Percentiles rank a stretch among this genome's conserved stretches.
phyloP scores from a whole-genome alignment of 2,329 filamentous ascomycete species.

The Fusarium verticillioides region DNA sequence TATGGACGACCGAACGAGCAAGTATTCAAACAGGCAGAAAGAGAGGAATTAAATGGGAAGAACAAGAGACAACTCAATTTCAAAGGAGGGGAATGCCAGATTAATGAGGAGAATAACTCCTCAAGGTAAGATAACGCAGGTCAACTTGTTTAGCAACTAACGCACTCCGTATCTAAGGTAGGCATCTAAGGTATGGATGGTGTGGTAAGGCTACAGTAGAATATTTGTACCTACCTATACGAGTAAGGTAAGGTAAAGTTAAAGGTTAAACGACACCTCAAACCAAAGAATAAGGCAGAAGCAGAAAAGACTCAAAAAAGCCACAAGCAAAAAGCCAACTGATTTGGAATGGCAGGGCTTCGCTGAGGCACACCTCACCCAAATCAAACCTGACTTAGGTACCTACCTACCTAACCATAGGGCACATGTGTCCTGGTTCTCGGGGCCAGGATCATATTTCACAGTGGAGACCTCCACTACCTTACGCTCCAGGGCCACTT shows the following conservation, averaged over 20 bases:
- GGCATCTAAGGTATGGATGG: conserved; percentile 4
- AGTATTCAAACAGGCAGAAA: conserved; percentile 28
- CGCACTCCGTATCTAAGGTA: not conserved
- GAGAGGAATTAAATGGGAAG: not conserved
- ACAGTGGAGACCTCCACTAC: conserved; percentile 27
- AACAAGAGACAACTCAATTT: conserved; percentile 2
- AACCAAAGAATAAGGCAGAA: not conserved
- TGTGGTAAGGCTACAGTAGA: conserved; percentile 1
- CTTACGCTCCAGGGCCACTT: not conserved
- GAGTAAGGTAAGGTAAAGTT: conserved; percentile 18
- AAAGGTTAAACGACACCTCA: conserved; percentile 13
- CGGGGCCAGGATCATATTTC: conserved; percentile 41
- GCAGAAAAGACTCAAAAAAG: conserved; percentile 5
- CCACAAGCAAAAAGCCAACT: not conserved
- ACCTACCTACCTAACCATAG: not conserved
- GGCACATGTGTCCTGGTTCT: conserved; percentile 44
- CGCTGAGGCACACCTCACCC: not conserved
- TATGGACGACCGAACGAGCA: conserved; percentile 25
- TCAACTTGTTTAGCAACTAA: not conserved
- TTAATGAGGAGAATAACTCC: conserved; percentile 26
- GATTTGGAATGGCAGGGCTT: conserved; percentile 27
- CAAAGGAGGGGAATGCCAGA: conserved; percentile 32
- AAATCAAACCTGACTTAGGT: not conserved
- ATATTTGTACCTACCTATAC: conserved; percentile 5
- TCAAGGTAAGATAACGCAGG: conserved; percentile 24